These are phyloP conservation scores for Daedaleopsis sinensis DNA, from an alignment of 768 basidiomycete species.

Conservation along the genomic window DNA sequence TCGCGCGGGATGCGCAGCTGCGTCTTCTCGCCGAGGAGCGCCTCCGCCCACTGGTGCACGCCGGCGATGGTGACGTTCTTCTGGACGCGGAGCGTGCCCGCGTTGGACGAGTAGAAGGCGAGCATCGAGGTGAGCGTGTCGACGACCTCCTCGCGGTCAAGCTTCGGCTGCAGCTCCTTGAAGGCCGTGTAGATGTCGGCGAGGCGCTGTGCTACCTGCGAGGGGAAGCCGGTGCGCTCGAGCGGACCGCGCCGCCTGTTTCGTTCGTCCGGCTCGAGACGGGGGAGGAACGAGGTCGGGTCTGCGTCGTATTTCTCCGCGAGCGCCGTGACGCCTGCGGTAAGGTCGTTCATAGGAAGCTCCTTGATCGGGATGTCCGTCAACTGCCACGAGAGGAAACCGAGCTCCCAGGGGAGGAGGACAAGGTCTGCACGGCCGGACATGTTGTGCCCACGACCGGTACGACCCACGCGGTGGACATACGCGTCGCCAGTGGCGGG, in stretches of 20 bases:
- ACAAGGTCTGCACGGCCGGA: constrained; percentile 78
- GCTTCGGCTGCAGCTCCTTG: constrained; percentile 32
- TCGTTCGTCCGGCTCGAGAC: background rate
- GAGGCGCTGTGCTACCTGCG: constrained; percentile 14
- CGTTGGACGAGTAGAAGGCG: constrained; percentile 69
- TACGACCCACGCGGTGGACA: constrained; percentile 84
- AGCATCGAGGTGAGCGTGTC: constrained; percentile 69
- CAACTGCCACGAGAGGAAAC: constrained; percentile 65
- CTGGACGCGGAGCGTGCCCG: constrained; percentile 48
- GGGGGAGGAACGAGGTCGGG: constrained; percentile 33
- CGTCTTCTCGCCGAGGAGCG: constrained; percentile 51
- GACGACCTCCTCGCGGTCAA: constrained; percentile 55
- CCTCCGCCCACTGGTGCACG: constrained; percentile 61
- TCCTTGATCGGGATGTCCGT: constrained; percentile 70
- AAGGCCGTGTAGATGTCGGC: constrained; percentile 35
- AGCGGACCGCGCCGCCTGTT: background rate
- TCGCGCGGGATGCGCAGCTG: constrained; percentile 54
- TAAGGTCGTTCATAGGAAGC: constrained; percentile 51
- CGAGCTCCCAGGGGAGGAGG: constrained; percentile 77
- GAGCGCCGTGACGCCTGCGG: constrained; percentile 41
- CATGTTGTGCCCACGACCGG: constrained; percentile 64
- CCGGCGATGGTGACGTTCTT: constrained; percentile 53
- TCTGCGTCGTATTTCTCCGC: constrained; percentile 46
- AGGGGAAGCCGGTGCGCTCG: constrained; percentile 16
- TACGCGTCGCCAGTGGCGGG: constrained; percentile 74